Conservation (phyloP, 2,329 filamentous ascomycete genomes). For the Trichoderma koningiopsis region DNA sequence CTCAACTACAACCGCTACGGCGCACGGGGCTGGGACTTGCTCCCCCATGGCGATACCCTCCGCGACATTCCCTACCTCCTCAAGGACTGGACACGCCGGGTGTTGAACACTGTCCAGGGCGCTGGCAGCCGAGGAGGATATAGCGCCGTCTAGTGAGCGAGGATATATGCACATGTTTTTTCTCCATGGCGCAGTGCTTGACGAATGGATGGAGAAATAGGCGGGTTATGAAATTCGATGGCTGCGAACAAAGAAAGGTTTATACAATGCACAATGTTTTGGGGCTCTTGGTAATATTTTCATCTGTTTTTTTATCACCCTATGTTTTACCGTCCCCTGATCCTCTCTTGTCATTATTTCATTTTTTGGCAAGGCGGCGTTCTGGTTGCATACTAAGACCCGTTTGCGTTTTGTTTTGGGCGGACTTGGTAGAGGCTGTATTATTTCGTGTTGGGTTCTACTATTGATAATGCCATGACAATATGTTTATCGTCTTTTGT, state of each 20-base stretch:
- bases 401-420: slow-evolving; percentile 34
- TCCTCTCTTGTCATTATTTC: slow-evolving; percentile 16
- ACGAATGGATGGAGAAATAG: background rate
- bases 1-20: slow-evolving; percentile 98
- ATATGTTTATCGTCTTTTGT: background rate
- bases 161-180: background rate
- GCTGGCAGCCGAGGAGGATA: slow-evolving; percentile 86
- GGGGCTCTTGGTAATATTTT: slow-evolving; percentile 24
- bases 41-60: slow-evolving; percentile 90
- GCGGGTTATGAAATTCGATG: slow-evolving; percentile 1
- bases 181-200: background rate
- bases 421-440: slow-evolving; percentile 29
- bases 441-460: slow-evolving; percentile 19
- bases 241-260: slow-evolving; percentile 10
- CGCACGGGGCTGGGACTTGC: slow-evolving; percentile 88
- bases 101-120: slow-evolving; percentile 82
- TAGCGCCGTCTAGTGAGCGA: slow-evolving; percentile 73
- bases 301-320: background rate
- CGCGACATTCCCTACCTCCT: slow-evolving; percentile 90
- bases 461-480: slow-evolving; percentile 22
- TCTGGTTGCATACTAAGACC: slow-evolving; percentile 33
- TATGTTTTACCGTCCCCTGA: slow-evolving; percentile 11
- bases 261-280: slow-evolving; percentile 24
- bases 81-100: slow-evolving; percentile 81
- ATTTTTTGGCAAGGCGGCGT: slow-evolving; percentile 30